phyloP scores from a whole-genome alignment of 1,284 basidiomycete species.

The Sanghuangporus weigelae region DNA sequence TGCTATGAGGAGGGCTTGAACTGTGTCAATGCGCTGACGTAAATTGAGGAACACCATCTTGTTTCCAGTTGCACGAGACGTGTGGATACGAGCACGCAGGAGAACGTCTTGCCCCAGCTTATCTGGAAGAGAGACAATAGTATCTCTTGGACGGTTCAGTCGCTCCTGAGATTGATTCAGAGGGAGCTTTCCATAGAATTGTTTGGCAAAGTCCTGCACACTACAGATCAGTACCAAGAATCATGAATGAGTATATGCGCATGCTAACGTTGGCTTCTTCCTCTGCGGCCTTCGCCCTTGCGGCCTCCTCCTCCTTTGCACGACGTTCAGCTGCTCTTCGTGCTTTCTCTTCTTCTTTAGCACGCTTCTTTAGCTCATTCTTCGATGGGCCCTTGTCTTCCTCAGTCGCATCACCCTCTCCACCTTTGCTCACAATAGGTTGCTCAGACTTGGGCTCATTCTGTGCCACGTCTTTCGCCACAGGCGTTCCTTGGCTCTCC shows the following conservation, averaged over 20 bases:
- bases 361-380: slow-evolving; percentile 89
- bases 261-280: slow-evolving; percentile 15
- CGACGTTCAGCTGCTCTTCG: slow-evolving; percentile 84
- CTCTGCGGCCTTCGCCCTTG: slow-evolving; percentile 64
- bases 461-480: neutral
- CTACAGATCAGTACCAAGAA: neutral
- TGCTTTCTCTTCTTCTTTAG: slow-evolving; percentile 90
- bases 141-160: slow-evolving; percentile 41
- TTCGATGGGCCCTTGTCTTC: slow-evolving; percentile 62
- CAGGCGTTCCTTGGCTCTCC: neutral
- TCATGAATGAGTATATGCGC: neutral
- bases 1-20: slow-evolving; percentile 83
- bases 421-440: slow-evolving; percentile 25
- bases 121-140: slow-evolving; percentile 67
- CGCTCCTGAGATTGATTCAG: slow-evolving; percentile 89
- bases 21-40: slow-evolving; percentile 84
- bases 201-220: slow-evolving; percentile 72
- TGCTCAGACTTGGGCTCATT: neutral
- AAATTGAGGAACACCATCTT: slow-evolving; percentile 96
- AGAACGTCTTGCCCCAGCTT: slow-evolving; percentile 72
- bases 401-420: neutral
- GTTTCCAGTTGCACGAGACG: slow-evolving; percentile 83
- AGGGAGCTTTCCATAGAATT: slow-evolving; percentile 88
- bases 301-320: slow-evolving; percentile 75
- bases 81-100: slow-evolving; percentile 89